These are phyloP conservation scores for Pythium dissimile DNA, from an alignment of 352 stramenopile species.

Conservation along the genomic window DNA sequence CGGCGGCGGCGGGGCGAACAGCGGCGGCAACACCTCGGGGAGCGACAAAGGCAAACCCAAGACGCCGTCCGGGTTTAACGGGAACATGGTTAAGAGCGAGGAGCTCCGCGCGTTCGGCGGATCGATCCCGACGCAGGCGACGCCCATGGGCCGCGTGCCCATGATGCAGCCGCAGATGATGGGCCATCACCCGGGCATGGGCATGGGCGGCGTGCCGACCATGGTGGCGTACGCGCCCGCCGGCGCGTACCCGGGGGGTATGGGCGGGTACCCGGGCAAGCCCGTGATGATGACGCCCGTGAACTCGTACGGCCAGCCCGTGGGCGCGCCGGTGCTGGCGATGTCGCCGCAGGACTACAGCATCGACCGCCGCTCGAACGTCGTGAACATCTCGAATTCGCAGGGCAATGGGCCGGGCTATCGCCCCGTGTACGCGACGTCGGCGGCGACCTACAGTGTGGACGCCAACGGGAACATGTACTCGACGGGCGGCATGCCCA, in stretches of 20 bases:
- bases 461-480: slow-evolving; percentile 53
- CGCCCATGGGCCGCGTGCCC: slow-evolving; percentile 30
- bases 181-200: slow-evolving; percentile 6
- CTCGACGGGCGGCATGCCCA: slow-evolving; percentile 7
- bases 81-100: slow-evolving; percentile 63
- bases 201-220: slow-evolving; percentile 5
- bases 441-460: slow-evolving; percentile 13
- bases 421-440: slow-evolving; percentile 11
- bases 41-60: slow-evolving; percentile 7
- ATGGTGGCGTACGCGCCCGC: slow-evolving; percentile 14
- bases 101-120: slow-evolving; percentile 53
- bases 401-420: not conserved
- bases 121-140: slow-evolving; percentile 31
- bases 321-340: slow-evolving; percentile 18
- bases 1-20: not conserved
- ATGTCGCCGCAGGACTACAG: slow-evolving; percentile 30
- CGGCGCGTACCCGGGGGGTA: slow-evolving; percentile 6
- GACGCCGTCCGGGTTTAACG: slow-evolving; percentile 39
- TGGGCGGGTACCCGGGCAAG: slow-evolving; percentile 12
- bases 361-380: slow-evolving; percentile 41
- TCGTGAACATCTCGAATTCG: slow-evolving; percentile 33
- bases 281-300: slow-evolving; percentile 17
- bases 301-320: slow-evolving; percentile 39
- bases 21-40: not conserved
- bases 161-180: slow-evolving; percentile 24